Evolutionary conservation across 2,329 filamentous ascomycete genomes (phyloP), one percentile per base, ranked within the genome.

Genomic region (Macroventuria anomochaeta): DNA sequence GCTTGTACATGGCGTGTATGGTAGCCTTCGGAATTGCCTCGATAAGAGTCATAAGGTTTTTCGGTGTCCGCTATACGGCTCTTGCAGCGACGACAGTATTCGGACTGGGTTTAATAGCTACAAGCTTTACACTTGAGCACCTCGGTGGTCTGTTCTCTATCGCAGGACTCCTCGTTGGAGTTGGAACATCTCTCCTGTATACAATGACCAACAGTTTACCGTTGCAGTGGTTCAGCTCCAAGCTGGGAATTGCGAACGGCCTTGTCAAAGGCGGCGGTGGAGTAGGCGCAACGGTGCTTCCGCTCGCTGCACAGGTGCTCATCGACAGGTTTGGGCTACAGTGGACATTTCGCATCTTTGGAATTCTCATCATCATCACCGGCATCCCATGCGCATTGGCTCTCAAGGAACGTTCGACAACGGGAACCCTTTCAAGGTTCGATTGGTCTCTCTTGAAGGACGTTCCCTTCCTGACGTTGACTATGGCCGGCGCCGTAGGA

Each of bases 1-100:
- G 80, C 0, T 62, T 87, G 11, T 75, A 77, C 7, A 73, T 80
- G 1, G 78, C 81, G 0, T 76, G 80, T 48, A 79, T 83, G 28
- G 80, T 81, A 0, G 75, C 80, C 0, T 74, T 83, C 44, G 84
- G 81, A 0, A 75, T 86, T 5, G 58, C 81, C 7, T 83, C 82
- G 58, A 79, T 81, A 0, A 75, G 79, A n/a, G 43, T 85, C 6
- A 79, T 85, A 55, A 73, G 78, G 3, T 61, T 65, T 13, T 60
- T 86, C 7, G 85, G 85, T 0, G 75, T 80, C 2, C 75, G 79
- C 5, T 25, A 25, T 23, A 38, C 43, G 21, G 25, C 21, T n/a
- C 32, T 46, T 13, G 43, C 33, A 3, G 43, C 43, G 11, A 46
- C 33, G 11, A 7, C 23, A 3, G 21, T 38, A 13, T 46, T 46